Base-by-base conservation (phyloP, 768 basidiomycete species). In the Candolleomyces efflorescens region DNA sequence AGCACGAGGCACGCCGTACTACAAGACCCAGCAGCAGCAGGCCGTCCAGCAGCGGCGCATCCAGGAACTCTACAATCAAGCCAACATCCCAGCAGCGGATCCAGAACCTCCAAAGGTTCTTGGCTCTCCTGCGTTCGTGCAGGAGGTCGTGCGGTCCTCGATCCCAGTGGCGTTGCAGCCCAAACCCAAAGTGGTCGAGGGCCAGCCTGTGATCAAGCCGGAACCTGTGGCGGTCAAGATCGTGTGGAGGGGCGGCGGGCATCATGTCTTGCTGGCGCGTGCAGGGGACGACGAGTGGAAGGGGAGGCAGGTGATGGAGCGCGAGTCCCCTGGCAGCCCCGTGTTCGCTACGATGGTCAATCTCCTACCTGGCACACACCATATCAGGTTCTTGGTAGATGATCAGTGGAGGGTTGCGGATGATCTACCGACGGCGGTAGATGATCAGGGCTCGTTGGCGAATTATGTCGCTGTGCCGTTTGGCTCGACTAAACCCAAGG, bases 311-410 rank as follows among this genome's bases (percentile, higher is more conserved):
- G 67, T 68, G 20, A 87, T 90, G 89, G 77, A 81, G 56, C 75
- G 76, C 64, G 84, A 86, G 86, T 86, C 60, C 27, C 54, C 38
- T 59, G 73, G 73, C 63, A 71, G 70, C 7, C 57, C 65, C 71
- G 17, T 62, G 61, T 7, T 71, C 74, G 1, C 61, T 32, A 69
- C 74, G 3, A 75, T 69, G n/a, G 75, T 82, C 47, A 38, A 64
- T 46, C 82, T 98, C 0, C 83, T 85, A 10, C 93, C 94, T 0
- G 96, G 96, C 15, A 94, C 94, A 0, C 94, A 98, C 67, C 91
- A 94, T 62, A 81, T 98, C 68, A 92, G 94, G 58, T 98, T 97
- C 78, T 83, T 98, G 62, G 91, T 98, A 59, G 96, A 98, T 69
- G 91, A 89, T 48, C 82, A 85, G 47, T 93, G 89, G 86, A 83